phyloP scores from a whole-genome alignment of 305 asterid genomes.

The Salvia sclarea region DNA sequence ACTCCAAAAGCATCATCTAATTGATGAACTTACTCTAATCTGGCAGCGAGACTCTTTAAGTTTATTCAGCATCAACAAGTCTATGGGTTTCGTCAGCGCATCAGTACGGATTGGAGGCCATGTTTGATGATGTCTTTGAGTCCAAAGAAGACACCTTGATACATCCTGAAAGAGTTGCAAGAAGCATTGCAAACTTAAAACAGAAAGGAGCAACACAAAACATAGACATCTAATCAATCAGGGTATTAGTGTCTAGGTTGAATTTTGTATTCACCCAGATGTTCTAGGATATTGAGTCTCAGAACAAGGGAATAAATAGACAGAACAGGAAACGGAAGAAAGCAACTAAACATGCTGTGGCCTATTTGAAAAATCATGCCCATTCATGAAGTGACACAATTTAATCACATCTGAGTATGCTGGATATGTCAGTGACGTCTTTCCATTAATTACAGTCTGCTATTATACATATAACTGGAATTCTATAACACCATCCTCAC shows the following conservation, averaged over 20 bases:
- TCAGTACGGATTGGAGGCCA: constrained; percentile 99
- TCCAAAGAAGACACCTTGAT: constrained; percentile 98
- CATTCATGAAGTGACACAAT: constrained; percentile 3
- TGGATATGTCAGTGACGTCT: constrained; percentile 16
- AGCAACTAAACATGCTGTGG: constrained; percentile 17
- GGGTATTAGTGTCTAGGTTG: neutral
- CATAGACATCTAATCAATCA: constrained; percentile 17
- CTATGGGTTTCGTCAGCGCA: constrained; percentile 83
- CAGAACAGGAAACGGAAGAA: neutral
- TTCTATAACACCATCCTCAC: constrained; percentile 47
- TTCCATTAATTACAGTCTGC: constrained; percentile 8
- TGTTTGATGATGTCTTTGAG: constrained; percentile 97
- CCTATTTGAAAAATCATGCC: constrained; percentile 6
- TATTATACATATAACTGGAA: constrained; percentile 19
- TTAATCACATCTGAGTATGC: constrained; percentile 16
- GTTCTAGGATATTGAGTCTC: constrained; percentile 5
- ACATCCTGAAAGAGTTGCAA: constrained; percentile 66
- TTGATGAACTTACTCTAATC: constrained; percentile 63
- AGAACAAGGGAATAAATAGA: constrained; percentile 7
- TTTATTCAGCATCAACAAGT: constrained; percentile 79
- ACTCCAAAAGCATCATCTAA: constrained; percentile 13
- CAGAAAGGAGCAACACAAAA: constrained; percentile 9
- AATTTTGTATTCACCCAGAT: too few relatives aligned
- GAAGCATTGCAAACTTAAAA: constrained; percentile 5
- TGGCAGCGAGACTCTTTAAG: constrained; percentile 88